phyloP scores from a whole-genome alignment of 192 early-diverging fungal genomes.

The Entophlyctis luteolus region DNA sequence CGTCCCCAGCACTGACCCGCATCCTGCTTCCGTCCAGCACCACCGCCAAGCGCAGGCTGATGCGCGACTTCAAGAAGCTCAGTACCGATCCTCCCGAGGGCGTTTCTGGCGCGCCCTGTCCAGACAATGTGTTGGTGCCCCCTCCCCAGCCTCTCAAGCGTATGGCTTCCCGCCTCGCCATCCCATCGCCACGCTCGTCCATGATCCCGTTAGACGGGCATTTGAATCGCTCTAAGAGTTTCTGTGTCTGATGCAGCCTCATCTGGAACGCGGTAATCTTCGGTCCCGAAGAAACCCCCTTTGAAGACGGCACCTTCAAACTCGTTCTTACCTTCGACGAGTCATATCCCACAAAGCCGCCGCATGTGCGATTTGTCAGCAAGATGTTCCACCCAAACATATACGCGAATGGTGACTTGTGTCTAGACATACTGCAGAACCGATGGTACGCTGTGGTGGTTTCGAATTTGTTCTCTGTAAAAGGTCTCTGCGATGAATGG shows the following conservation, averaged over 20 bases:
- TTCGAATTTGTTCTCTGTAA: neutral
- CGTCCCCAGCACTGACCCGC: too few species aligned
- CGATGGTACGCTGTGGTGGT: constrained; percentile 60
- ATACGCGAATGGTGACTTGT: constrained; percentile 94
- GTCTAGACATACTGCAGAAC: constrained; percentile 97
- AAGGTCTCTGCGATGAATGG: neutral
- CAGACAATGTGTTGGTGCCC: constrained; percentile 75
- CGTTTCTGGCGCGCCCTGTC: constrained; percentile 83
- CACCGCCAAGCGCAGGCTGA: constrained; percentile 85
- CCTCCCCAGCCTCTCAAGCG: neutral
- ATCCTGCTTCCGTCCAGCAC: too few species aligned
- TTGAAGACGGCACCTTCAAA: constrained; percentile 96
- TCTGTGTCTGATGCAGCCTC: constrained; percentile 66
- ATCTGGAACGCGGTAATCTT: constrained; percentile 99
- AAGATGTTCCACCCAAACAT: constrained; percentile 98
- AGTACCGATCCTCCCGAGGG: constrained; percentile 89
- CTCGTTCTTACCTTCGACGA: constrained; percentile 92
- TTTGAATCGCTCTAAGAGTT: too few species aligned
- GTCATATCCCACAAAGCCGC: constrained; percentile 96
- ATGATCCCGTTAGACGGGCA: too few species aligned
- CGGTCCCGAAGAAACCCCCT: constrained; percentile 86
- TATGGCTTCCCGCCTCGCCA: too few species aligned
- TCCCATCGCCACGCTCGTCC: too few species aligned
- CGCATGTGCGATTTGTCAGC: constrained; percentile 86
- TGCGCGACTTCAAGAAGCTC: constrained; percentile 97